Evolutionary conservation across 495 filamentous ascomycete genomes (phyloP).

Genomic region (Podospora tetraspora): DNA sequence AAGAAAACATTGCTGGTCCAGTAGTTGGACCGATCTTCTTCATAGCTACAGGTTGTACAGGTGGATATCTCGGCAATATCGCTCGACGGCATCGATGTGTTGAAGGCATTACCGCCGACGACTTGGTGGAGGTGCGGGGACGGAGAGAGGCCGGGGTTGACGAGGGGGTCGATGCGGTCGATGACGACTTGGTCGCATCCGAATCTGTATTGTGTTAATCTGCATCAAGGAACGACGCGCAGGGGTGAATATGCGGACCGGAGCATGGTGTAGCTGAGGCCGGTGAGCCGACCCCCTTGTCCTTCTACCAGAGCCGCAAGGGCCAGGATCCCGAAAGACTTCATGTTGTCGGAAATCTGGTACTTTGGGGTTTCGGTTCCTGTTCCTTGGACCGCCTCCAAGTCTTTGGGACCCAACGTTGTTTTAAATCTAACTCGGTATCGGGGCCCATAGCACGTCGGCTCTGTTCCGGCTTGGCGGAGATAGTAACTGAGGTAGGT

Average conservation of each 20-base stretch:
- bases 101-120: constrained; percentile 37
- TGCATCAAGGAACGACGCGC: too few relatives aligned
- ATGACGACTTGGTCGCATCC: constrained; percentile 26
- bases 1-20: constrained; percentile 41
- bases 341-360: background rate
- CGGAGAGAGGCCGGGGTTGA: constrained; percentile 29
- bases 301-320: background rate
- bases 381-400: background rate
- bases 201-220: background rate
- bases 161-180: constrained; percentile 27
- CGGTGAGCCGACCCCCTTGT: background rate
- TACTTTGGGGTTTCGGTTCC: background rate
- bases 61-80: constrained; percentile 27
- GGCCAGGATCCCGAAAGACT: background rate
- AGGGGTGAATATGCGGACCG: background rate
- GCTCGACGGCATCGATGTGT: constrained; percentile 27
- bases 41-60: constrained; percentile 32
- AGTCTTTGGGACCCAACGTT: background rate
- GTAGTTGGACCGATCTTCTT: constrained; percentile 39
- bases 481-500: background rate
- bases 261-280: background rate
- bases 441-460: too few relatives aligned
- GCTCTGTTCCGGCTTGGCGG: background rate
- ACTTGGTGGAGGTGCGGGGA: constrained; percentile 40
- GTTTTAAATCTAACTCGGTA: too few relatives aligned